Evolutionary conservation across 2,329 filamentous ascomycete species (phyloP).

Genomic region (Dendrostoma leiphaemia): DNA sequence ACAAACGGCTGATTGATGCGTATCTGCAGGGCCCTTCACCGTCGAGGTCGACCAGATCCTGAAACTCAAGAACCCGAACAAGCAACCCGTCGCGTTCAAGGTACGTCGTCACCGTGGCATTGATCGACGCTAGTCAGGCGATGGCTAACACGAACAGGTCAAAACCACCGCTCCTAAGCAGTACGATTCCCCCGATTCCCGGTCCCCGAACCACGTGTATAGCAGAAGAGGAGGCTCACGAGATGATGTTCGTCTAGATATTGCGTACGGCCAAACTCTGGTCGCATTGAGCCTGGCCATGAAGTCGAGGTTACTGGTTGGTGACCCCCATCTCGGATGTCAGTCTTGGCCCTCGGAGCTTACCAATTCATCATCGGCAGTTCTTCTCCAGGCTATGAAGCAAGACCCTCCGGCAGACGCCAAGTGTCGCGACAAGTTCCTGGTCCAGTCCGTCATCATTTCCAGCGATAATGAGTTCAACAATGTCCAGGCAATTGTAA

Average conservation of each 20-base stretch:
- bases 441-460: slow-evolving; percentile 88
- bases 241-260: slow-evolving; percentile 63
- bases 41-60: slow-evolving; percentile 64
- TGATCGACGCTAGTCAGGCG: neutral
- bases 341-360: slow-evolving; percentile 4
- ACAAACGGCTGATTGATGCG: slow-evolving; percentile 20
- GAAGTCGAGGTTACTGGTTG: slow-evolving; percentile 90
- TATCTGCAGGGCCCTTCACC: slow-evolving; percentile 60
- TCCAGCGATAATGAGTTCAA: slow-evolving; percentile 79
- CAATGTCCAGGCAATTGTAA: slow-evolving; percentile 78
- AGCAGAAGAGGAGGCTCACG: slow-evolving; percentile 22
- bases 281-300: slow-evolving; percentile 86
- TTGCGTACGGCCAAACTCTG: slow-evolving; percentile 95
- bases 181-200: slow-evolving; percentile 62
- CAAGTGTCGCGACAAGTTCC: slow-evolving; percentile 95
- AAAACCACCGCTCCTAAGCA: slow-evolving; percentile 99
- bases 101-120: slow-evolving; percentile 36
- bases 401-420: slow-evolving; percentile 81
- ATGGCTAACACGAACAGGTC: slow-evolving; percentile 59
- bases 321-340: slow-evolving; percentile 24
- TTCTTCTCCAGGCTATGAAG: slow-evolving; percentile 97
- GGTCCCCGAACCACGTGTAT: slow-evolving; percentile 18
- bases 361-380: slow-evolving; percentile 45
- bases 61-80: slow-evolving; percentile 63
- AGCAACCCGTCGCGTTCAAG: slow-evolving; percentile 67